Evolutionary conservation across 495 filamentous ascomycete genomes (phyloP).

Genomic region (Trichoderma asperelloides): DNA sequence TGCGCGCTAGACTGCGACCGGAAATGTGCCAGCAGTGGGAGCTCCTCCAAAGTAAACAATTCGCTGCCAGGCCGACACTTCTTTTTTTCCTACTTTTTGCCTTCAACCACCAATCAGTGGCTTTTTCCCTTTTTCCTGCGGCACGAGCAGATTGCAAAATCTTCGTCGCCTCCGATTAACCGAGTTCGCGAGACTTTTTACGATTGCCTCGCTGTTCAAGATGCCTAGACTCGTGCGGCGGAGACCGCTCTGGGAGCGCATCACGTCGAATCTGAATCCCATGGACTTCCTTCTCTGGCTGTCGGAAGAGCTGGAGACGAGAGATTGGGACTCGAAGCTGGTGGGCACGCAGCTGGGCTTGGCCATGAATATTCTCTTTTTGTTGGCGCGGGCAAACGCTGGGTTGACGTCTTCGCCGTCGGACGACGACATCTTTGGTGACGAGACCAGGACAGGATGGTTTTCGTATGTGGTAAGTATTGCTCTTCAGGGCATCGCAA

Average conservation of each 20-base stretch:
- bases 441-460: constrained; percentile 52
- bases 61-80: background rate
- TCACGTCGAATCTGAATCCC: constrained; percentile 72
- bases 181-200: background rate
- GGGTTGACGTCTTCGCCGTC: constrained; percentile 30
- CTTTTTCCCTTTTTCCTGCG: background rate
- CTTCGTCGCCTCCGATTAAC: background rate
- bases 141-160: background rate
- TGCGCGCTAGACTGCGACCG: background rate
- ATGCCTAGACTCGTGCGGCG: constrained; percentile 48
- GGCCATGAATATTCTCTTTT: constrained; percentile 64
- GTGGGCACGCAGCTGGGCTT: constrained; percentile 69
- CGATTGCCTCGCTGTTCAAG: background rate
- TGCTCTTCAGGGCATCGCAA: background rate
- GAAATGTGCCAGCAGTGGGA: background rate
- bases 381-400: constrained; percentile 74
- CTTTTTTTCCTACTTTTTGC: background rate
- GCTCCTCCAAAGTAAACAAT: constrained; percentile 3
- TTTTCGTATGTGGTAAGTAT: constrained; percentile 69
- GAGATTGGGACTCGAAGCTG: constrained; percentile 78
- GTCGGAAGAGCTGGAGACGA: constrained; percentile 79
- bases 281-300: constrained; percentile 82
- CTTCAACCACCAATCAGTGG: background rate
- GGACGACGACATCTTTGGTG: constrained; percentile 78
- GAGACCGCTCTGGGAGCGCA: constrained; percentile 63